A percentile compares a stretch with the other conserved stretches of the same genome.
phyloP scores from a whole-genome alignment of 2,329 filamentous ascomycete species.

The Cladosporium sp. region DNA sequence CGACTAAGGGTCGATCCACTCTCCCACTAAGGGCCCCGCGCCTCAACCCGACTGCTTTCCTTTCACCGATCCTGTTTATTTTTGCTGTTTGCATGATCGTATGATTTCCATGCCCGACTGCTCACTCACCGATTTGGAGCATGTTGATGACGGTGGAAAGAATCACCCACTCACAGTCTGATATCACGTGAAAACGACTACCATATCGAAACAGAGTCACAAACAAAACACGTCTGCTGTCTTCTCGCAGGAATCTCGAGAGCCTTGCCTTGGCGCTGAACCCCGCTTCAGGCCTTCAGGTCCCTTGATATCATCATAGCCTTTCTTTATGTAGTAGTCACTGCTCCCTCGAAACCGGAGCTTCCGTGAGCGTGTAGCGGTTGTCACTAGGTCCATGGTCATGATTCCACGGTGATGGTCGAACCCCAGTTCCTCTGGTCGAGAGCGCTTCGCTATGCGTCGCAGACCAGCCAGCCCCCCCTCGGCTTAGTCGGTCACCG shows the following conservation, averaged over 20 bases:
- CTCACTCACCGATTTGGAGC: background rate
- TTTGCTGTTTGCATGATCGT: background rate
- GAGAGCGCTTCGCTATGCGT: background rate
- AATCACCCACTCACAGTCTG: background rate
- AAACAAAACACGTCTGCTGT: background rate
- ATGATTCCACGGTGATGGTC: background rate
- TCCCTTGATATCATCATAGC: background rate
- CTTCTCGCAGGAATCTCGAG: background rate
- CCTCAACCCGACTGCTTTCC: background rate
- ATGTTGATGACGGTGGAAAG: background rate
- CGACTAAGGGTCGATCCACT: background rate
- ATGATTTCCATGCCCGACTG: background rate
- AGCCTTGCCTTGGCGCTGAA: background rate
- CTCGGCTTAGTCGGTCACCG: conserved; percentile 9
- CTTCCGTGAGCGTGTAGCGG: background rate
- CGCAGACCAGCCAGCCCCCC: background rate
- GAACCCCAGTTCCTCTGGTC: background rate
- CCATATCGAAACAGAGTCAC: background rate
- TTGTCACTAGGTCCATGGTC: background rate
- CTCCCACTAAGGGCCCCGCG: background rate
- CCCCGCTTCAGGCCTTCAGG: background rate
- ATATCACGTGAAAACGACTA: background rate
- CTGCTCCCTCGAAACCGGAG: background rate
- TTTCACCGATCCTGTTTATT: background rate
- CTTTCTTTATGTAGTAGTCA: background rate